Conservation (phyloP, 2,329 filamentous ascomycete species). For the Colletotrichum sp. region DNA sequence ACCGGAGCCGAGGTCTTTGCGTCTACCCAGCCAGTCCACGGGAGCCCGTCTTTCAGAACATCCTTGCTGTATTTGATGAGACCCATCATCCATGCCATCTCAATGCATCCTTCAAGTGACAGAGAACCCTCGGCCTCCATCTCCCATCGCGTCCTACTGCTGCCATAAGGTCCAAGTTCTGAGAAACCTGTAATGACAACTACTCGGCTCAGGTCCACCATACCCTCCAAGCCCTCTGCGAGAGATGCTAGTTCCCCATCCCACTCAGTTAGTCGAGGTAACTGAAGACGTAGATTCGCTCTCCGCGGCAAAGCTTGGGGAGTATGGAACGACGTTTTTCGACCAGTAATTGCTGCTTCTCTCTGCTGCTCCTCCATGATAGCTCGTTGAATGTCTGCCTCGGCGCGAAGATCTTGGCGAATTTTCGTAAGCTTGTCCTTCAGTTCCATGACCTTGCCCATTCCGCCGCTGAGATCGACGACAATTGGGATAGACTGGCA, state of each 20-base stretch:
- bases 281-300: constrained; percentile 97
- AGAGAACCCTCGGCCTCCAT: constrained; percentile 98
- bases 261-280: constrained; percentile 90
- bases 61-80: constrained; percentile 99
- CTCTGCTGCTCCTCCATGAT: constrained; percentile 96
- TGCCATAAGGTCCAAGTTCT: constrained; percentile 96
- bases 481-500: constrained; percentile 96
- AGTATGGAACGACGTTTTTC: constrained; percentile 89
- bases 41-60: constrained; percentile 83
- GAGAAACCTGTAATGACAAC: constrained; percentile 97
- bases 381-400: constrained; percentile 88
- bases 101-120: constrained; percentile 94
- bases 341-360: constrained; percentile 96
- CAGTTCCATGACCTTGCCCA: constrained; percentile 95
- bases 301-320: constrained; percentile 90
- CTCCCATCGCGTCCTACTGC: constrained; percentile 96
- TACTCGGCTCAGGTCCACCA: constrained; percentile 98
- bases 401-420: constrained; percentile 92
- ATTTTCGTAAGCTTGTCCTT: constrained; percentile 93
- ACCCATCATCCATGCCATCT: constrained; percentile 99
- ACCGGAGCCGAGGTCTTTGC: constrained; percentile 91
- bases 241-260: constrained; percentile 86
- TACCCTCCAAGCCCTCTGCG: constrained; percentile 86
- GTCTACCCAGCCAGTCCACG: constrained; percentile 96
- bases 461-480: constrained; percentile 93